Evolutionary conservation across 2,329 filamentous ascomycete genomes (phyloP), one percentile per base, ranked within the genome.

Genomic region (Colletotrichum sp.): DNA sequence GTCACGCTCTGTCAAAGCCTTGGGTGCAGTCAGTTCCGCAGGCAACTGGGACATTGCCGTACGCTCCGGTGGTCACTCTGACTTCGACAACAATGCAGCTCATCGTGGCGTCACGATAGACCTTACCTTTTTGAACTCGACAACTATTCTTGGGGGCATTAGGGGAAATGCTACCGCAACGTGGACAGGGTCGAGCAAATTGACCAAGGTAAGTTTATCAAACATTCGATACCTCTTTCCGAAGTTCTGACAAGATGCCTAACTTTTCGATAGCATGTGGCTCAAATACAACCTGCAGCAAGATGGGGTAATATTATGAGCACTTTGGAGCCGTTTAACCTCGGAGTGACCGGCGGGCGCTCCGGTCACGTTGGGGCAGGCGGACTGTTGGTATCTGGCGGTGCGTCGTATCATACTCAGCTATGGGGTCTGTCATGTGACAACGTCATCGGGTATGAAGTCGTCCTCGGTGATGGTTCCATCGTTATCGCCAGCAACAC

Each of bases 31-130:
- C 0, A 52, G 63, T 9, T 28, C 39, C n/a, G 24, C 63, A 2
- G 72, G 68, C 8, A 64, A 67, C 16, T 79, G 78, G 63, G 36
- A 78, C n/a, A 76, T 80, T 30, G 86, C 87, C 8, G 82, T 86
- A 57, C 83, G 85, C 36, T 84, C 85, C 72, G 88, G 87, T 26
- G 88, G 88, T 1, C 88, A 89, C 79, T 84, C 84, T n/a, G 83
- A 85, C n/a, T 85, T 85, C 75, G 85, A 84, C 16, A 81, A 83
- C 10, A 85, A 87, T 1, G 89, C 83, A 75, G 86, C 84, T 55
- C 78, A 84, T 16, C 82, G 77, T 2, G 85, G 85, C 3, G 77
- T 87, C 16, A 81, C 83, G 5, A 83, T 89, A 66, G 85, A 87
- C 62, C 75, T 89, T n/a, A 80, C 34, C 2, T 77, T 84, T 6